Base-by-base conservation (phyloP, 768 basidiomycete genomes). In the Lepiota brunneoincarnata region DNA sequence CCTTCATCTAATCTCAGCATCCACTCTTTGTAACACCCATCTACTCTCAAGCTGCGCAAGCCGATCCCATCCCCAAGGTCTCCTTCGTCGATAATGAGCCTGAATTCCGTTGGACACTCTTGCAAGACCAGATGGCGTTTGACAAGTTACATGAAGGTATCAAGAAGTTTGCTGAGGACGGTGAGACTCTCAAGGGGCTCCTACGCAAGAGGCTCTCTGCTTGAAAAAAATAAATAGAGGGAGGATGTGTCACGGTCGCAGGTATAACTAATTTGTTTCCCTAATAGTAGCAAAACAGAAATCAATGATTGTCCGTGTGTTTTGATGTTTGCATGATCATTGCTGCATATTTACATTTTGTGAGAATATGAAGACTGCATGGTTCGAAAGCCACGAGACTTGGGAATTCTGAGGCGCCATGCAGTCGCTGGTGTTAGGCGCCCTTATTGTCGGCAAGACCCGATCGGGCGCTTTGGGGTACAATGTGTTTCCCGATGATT, bases 61-160 rank as follows among this genome's bases (percentile, higher is more conserved):
- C 75, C 40, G 75, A 84, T 54, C 78, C 83, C 31, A 84, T 91
- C 58, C 64, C 82, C 36, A 98, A 95, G 74, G 89, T 93, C 59
- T 73, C 84, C 18, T 98, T 65, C 80, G 65, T 99, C 69, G 84
- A 98, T 77, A 84, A 97, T 75, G 93, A 99, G 78, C 77, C 94
- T 57, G 91, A 93, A 67, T 98, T 98, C 91, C 87, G 92, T 56
- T 97, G 94, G 94, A 61, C 81, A 10, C 87, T 98, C 54, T 84
- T 97, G 65, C 82, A 93, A 66, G 95, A 98, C 72, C 75, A 80
- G 67, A 97, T 98, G 95, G 94, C 96, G n/a, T 96, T 93, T 68
- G 96, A 98, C 72, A 98, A 98, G 79, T 80, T 98, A 51, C 93
- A 97, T 71, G 93, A 98, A 76, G 97, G 97, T 64, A 97, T 99